Evolutionary conservation across 2,329 filamentous ascomycete genomes (phyloP).

Genomic region (Nemania serpens): DNA sequence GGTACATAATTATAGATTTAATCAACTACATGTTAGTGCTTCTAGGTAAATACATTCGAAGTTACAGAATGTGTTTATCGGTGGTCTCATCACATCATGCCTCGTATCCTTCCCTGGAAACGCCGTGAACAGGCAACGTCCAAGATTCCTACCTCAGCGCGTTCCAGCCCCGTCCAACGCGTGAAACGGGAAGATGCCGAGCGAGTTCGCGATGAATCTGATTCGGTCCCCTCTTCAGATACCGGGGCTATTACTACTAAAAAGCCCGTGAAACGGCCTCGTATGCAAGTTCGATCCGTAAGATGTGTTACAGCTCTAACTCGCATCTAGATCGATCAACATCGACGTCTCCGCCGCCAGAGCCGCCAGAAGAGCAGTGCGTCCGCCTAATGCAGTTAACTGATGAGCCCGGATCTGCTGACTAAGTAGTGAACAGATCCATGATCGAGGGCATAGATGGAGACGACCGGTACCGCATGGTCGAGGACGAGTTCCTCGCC

Average conservation of each 20-base stretch:
- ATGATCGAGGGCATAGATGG: conserved; percentile 67
- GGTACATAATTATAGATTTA: too few relatives aligned
- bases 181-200: conserved; percentile 19
- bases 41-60: not conserved
- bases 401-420: too few relatives aligned
- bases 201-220: conserved; percentile 12
- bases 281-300: not conserved
- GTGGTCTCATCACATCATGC: conserved; percentile 44
- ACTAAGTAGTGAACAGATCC: conserved; percentile 47
- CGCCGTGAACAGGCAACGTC: conserved; percentile 33
- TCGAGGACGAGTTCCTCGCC: conserved; percentile 77
- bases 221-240: conserved; percentile 18
- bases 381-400: conserved; percentile 9
- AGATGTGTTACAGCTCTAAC: conserved; percentile 5
- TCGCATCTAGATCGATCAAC: conserved; percentile 43
- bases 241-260: conserved; percentile 5
- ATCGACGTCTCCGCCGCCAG: conserved; percentile 58
- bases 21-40: too few relatives aligned
- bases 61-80: not conserved
- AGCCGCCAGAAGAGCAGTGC: conserved; percentile 53
- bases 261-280: conserved; percentile 20
- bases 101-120: conserved; percentile 59
- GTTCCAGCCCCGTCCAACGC: conserved; percentile 27
- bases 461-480: conserved; percentile 81
- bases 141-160: conserved; percentile 16